phyloP scores from a whole-genome alignment of 495 filamentous ascomycete genomes.

The Hyaloscypha variabilis region DNA sequence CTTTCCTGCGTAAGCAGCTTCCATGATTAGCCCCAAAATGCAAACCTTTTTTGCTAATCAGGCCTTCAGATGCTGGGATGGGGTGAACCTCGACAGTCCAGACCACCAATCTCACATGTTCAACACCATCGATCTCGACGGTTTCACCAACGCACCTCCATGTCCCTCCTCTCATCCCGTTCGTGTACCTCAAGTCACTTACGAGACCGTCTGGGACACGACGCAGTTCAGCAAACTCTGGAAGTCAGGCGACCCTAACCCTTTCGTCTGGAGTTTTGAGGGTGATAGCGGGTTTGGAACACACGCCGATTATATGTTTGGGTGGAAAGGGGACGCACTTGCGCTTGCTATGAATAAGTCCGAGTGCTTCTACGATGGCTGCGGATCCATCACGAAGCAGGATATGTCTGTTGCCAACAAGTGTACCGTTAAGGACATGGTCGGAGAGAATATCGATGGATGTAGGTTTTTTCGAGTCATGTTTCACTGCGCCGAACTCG shows the following conservation, averaged over 20 bases:
- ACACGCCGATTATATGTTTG: slow-evolving; percentile 19
- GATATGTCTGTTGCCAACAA: slow-evolving; percentile 12
- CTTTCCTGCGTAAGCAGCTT: no score
- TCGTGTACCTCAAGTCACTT: slow-evolving; percentile 12
- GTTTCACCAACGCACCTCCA: slow-evolving; percentile 9
- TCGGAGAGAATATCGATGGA: slow-evolving; percentile 11
- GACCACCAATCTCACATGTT: no score
- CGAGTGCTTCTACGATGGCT: slow-evolving; percentile 10
- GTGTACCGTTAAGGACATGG: slow-evolving; percentile 13
- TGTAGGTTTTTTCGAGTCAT: slow-evolving; percentile 13
- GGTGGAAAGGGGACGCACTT: slow-evolving; percentile 15
- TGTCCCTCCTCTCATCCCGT: slow-evolving; percentile 13
- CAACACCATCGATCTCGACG: no score
- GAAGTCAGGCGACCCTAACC: not conserved
- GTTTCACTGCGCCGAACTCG: not conserved
- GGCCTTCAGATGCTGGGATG: no score
- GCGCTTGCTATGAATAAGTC: slow-evolving; percentile 12
- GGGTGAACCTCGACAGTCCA: no score
- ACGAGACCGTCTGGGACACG: slow-evolving; percentile 17
- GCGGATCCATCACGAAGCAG: slow-evolving; percentile 10
- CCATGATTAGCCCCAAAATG: no score
- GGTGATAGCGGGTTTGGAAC: slow-evolving; percentile 4
- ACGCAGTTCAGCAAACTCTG: slow-evolving; percentile 7
- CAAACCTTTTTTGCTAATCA: no score
- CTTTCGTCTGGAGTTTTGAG: slow-evolving; percentile 20